Evolutionary conservation across 2,329 filamentous ascomycete genomes (phyloP).

Genomic region (Paecilomyces sp.): DNA sequence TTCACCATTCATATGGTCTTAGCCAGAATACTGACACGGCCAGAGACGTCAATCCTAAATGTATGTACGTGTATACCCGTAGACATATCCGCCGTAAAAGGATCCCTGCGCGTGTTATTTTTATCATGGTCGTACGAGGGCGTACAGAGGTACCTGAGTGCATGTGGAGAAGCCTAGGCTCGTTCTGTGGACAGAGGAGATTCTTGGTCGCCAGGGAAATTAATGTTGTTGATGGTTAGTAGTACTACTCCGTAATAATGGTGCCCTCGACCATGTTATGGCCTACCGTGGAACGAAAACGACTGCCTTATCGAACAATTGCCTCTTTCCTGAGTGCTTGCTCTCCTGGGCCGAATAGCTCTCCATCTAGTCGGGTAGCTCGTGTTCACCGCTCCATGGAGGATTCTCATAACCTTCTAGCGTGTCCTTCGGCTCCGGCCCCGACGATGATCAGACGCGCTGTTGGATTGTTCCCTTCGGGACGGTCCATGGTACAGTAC

Average conservation of each 20-base stretch:
- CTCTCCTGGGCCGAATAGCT: background rate
- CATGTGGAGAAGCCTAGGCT: background rate
- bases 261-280: background rate
- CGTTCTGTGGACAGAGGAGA: background rate
- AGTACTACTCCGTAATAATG: background rate
- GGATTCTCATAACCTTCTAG: background rate
- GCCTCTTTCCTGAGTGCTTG: background rate
- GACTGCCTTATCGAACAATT: background rate
- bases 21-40: background rate
- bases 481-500: background rate
- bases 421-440: background rate
- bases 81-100: background rate
- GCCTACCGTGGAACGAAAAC: background rate
- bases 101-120: background rate
- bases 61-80: background rate
- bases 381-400: slow-evolving; percentile 1
- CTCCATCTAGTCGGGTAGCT: background rate
- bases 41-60: background rate
- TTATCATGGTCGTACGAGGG: background rate
- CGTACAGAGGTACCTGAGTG: background rate
- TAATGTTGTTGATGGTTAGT: background rate
- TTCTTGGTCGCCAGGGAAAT: background rate
- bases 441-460: background rate
- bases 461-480: background rate
- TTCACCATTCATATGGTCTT: background rate